Evolutionary conservation across 2,329 filamentous ascomycete genomes (phyloP), one percentile per base, ranked within the genome.

Genomic region (Stagonosporopsis chrysanthemi): DNA sequence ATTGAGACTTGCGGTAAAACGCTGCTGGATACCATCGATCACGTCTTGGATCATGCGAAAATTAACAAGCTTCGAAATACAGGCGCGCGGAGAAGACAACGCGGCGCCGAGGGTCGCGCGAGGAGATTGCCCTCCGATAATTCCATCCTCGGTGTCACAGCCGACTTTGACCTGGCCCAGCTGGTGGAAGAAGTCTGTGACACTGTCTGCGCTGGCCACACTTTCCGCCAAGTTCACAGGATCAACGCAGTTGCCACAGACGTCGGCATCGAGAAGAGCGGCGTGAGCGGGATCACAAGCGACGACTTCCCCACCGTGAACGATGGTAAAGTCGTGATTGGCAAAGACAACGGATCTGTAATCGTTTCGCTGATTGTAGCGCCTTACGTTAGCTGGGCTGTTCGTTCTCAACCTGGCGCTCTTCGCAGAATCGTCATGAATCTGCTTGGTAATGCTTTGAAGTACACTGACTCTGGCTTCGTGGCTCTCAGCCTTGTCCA

Each of bases 181-280:
- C 40, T 72, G 12, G 64, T 81, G 0, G 83, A 85, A 66, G 83
- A 85, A 60, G 83, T 83, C 0, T 78, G 83, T 5, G 83, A 86
- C 55, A 83, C 83, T 1, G 82, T 85, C 4, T 82, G 76, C 63
- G 75, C 78, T 31, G 83, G 83, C 0, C 81, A 84, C 38, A 73
- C 72, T 0, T 80, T 80, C 62, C 75, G 69, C 12, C 68, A 70
- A 46, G 63, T 65, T 11, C 69, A 70, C 22, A 61, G 64, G 24
- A 50, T 67, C 28, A 62, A 64, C 33, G 58, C 62, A 11, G 59
- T 64, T 12, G 64, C 67, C 2, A 68, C 70, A 26, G 50, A 58
- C 17, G 33, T 50, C 28, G 26, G 41, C 22, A 50, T 33, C 1
- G 66, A 65, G 17, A 57, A 48, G 9, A 47, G 43, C 6, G 58